A percentile compares a stretch with the other conserved stretches of the same genome.
phyloP scores from a whole-genome alignment of 257 asterid species.

The Echium plantagineum region DNA sequence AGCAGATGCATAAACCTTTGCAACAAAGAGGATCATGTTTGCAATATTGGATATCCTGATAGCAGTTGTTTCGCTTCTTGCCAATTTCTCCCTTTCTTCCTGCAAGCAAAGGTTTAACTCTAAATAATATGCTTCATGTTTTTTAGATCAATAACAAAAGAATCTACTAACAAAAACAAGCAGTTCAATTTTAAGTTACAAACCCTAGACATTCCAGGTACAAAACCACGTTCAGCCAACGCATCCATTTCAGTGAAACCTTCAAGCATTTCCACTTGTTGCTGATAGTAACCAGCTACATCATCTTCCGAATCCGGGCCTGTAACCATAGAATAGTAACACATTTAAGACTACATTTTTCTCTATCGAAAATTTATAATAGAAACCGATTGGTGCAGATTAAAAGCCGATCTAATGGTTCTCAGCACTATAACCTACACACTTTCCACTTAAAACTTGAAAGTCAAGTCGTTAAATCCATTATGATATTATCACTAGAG shows the following conservation, averaged over 20 bases:
- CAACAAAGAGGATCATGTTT: slow-evolving; percentile 43
- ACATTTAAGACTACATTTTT: background rate
- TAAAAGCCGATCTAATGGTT: background rate
- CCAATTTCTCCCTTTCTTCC: slow-evolving; percentile 41
- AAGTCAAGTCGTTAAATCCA: background rate
- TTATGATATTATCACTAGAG: background rate
- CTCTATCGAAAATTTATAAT: background rate
- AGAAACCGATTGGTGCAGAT: background rate
- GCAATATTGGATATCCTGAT: slow-evolving; percentile 42
- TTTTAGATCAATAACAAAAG: background rate
- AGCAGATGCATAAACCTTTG: slow-evolving; percentile 41
- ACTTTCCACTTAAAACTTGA: background rate
- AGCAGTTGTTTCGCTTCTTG: slow-evolving; percentile 39
- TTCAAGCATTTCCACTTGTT: slow-evolving; percentile 42
- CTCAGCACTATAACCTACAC: background rate
- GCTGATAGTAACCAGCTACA: slow-evolving; percentile 40
- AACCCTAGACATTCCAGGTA: slow-evolving; percentile 45
- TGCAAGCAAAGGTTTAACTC: slow-evolving; percentile 12
- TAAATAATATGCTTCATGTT: background rate
- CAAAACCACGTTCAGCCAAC: slow-evolving; percentile 30
- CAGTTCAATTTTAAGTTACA: background rate
- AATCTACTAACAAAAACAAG: background rate
- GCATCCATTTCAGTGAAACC: slow-evolving; percentile 43
- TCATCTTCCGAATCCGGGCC: slow-evolving; percentile 30
- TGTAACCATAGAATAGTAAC: slow-evolving; percentile 10